Base-by-base conservation (phyloP, 441 rosid species). In the Hura crepitans region DNA sequence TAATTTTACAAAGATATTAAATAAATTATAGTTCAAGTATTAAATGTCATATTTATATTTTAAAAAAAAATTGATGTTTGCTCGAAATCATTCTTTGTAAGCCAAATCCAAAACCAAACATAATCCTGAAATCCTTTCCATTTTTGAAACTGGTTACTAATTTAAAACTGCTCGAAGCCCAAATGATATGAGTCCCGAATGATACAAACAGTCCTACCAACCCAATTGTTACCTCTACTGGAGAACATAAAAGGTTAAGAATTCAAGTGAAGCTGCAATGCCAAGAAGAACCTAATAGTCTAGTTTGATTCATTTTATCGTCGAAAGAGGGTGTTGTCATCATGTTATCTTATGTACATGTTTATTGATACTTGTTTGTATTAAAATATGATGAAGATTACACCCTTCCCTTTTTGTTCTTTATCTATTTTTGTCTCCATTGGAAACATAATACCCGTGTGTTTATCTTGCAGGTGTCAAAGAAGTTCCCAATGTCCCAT, bases 401-500 rank as follows among this genome's bases (percentile, higher is more conserved):
- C 9, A 31, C 39, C 43, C 2, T 56, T 46, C 54, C 18, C 2
- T 5, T 62, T 17, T 18, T 25, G n/a, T n/a, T n/a, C n/a, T n/a
- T n/a, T n/a, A n/a, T n/a, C n/a, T 10, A 20, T 33, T 9, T 33
- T 49, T 28, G 22, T 50, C 42, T 49, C 35, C 20, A 4, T 12
- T 50, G 53, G 6, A 42, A 70, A n/a, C 22, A 35, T 15, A n/a
- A 28, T 22, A 55, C 37, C 56, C 63, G 43, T 23, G 15, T 46
- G 35, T 35, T 31, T 6, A 33, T 66, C 66, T 65, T 78, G 59
- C 71, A 93, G 98, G 98, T 93, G 98, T 73, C 98, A 93, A 77
- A 89, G 98, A 82, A 93, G 98, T 72, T 91, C 98, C 61, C 97
- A 91, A 71, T 93, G 98, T 78, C 98, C 98, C 18, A 93, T 93